Percentiles rank a stretch among this genome's conserved stretches.
These are phyloP conservation scores for Fraxinus nigra DNA, from an alignment of 305 asterid genomes.

Conservation along the genomic window DNA sequence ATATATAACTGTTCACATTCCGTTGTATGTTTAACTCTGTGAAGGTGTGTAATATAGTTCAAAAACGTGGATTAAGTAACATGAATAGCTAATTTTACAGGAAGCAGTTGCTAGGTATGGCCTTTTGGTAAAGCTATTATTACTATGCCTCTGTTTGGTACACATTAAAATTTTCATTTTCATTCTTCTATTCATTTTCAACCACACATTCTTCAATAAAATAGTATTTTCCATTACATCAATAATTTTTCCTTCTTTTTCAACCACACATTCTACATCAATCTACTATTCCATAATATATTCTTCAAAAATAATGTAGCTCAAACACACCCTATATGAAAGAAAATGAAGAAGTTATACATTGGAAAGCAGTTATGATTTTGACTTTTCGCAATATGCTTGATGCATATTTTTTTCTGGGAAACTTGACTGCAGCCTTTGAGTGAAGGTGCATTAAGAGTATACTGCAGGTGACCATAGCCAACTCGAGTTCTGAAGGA, in stretches of 20 bases:
- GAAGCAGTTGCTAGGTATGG: neutral
- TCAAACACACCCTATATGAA: neutral
- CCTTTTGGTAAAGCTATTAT: neutral
- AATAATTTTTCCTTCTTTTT: no score
- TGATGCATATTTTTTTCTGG: constrained; percentile 15
- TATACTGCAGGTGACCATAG: constrained; percentile 18
- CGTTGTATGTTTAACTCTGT: constrained; percentile 9
- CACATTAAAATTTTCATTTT: no score
- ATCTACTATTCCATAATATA: no score
- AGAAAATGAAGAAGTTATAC: neutral
- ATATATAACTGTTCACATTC: constrained; percentile 6
- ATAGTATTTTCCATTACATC: no score
- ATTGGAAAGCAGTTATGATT: neutral
- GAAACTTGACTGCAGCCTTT: constrained; percentile 15
- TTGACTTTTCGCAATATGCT: neutral
- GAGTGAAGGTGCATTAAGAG: constrained; percentile 11
- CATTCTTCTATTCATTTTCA: no score
- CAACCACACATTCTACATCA: no score
- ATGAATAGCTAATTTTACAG: neutral
- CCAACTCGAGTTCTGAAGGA: constrained; percentile 17
- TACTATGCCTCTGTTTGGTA: neutral
- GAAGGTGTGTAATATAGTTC: constrained; percentile 6
- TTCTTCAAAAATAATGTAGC: no score
- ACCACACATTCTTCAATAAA: no score
- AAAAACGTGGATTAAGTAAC: neutral